Conservation (phyloP, 768 basidiomycete species). For the Obba rivulosa region DNA sequence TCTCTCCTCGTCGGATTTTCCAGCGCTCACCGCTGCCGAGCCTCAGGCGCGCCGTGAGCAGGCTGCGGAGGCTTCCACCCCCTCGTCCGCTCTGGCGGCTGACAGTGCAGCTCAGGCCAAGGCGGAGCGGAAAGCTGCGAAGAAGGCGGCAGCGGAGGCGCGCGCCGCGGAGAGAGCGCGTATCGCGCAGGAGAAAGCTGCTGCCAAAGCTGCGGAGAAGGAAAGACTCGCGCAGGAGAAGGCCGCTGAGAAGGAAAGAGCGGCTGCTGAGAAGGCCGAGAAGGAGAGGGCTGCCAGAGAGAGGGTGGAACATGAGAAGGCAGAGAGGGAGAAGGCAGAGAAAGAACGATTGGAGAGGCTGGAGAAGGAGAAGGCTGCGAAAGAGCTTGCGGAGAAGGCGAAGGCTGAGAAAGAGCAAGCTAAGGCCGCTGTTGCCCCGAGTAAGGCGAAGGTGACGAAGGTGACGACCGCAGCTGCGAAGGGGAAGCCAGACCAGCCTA, state of each 20-base stretch:
- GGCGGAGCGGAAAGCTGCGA: conserved; percentile 57
- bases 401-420: conserved; percentile 29
- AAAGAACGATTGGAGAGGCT: too few relatives aligned
- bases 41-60: conserved; percentile 21
- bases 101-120: conserved; percentile 41
- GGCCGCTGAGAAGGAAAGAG: conserved; percentile 47
- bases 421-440: conserved; percentile 10
- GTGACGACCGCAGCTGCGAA: conserved; percentile 11
- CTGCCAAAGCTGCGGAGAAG: conserved; percentile 48
- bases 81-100: conserved; percentile 7
- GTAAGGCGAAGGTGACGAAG: conserved; percentile 13
- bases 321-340: conserved; percentile 31
- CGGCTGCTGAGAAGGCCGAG: conserved; percentile 31
- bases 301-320: conserved; percentile 31
- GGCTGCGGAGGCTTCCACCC: conserved; percentile 25
- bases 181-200: conserved; percentile 53
- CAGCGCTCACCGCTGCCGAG: conserved; percentile 49
- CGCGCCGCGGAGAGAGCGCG: conserved; percentile 59
- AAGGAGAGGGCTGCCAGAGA: conserved; percentile 34
- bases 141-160: conserved; percentile 57
- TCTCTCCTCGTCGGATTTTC: conserved; percentile 71
- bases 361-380: conserved; percentile 26
- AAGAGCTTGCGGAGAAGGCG: conserved; percentile 33
- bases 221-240: conserved; percentile 50
- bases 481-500: conserved; percentile 8